phyloP scores from a whole-genome alignment of 306 rosid genomes.

The Vicia sativa region DNA sequence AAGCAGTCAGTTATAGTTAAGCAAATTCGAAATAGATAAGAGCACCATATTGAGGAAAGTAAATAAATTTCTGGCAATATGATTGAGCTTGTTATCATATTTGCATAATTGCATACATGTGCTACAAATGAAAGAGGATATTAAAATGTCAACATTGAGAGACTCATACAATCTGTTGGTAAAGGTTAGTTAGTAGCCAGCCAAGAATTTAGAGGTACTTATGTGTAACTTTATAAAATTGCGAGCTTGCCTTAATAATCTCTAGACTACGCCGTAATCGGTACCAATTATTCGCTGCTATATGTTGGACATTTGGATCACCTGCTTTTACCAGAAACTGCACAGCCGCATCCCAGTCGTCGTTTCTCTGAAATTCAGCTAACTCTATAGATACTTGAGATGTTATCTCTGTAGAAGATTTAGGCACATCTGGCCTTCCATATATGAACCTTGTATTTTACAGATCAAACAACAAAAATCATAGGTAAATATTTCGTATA shows the following conservation, averaged over 20 bases:
- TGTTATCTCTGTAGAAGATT: slow-evolving; percentile 63
- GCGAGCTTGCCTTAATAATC: slow-evolving; percentile 70
- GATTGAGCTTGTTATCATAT: slow-evolving; percentile 18
- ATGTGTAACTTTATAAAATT: slow-evolving; percentile 24
- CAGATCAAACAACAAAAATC: slow-evolving; percentile 28
- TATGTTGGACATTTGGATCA: slow-evolving; percentile 68
- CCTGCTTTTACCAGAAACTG: slow-evolving; percentile 88
- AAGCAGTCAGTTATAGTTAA: slow-evolving; percentile 24
- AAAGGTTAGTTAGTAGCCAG: slow-evolving; percentile 21
- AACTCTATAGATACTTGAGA: slow-evolving; percentile 66
- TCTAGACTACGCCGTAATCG: slow-evolving; percentile 86
- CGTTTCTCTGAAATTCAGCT: slow-evolving; percentile 62
- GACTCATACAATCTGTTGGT: slow-evolving; percentile 14
- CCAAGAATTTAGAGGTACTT: slow-evolving; percentile 20
- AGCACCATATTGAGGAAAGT: slow-evolving; percentile 22
- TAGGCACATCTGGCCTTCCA: slow-evolving; percentile 96
- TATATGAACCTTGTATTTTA: slow-evolving; percentile 68
- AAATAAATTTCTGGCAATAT: slow-evolving; percentile 15
- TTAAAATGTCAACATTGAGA: slow-evolving; percentile 10
- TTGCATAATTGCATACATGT: slow-evolving; percentile 28
- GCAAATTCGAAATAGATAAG: slow-evolving; percentile 23
- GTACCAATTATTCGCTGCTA: slow-evolving; percentile 84
- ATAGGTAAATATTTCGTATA: slow-evolving; percentile 22
- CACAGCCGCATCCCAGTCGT: slow-evolving; percentile 85
- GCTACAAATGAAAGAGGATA: slow-evolving; percentile 21